phyloP scores from a whole-genome alignment of 345 rosid genomes.

The Eucalyptus coolabah region DNA sequence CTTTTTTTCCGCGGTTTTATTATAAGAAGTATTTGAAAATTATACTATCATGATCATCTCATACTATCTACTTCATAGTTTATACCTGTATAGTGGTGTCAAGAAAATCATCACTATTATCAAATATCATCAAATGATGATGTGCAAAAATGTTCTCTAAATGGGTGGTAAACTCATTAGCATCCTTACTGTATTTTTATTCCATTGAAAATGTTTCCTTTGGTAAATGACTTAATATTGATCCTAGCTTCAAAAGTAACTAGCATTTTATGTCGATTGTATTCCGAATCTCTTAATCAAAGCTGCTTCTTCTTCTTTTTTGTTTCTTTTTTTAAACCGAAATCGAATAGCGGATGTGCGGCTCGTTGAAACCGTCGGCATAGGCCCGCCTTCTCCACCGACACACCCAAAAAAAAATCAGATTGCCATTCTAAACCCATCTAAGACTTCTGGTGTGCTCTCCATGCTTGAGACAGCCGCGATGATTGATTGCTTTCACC shows the following conservation, averaged over 20 bases:
- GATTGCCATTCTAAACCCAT: background rate
- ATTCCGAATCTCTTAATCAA: background rate
- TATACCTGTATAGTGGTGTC: background rate
- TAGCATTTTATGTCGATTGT: background rate
- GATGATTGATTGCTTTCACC: background rate
- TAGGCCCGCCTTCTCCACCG: background rate
- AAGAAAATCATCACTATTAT: background rate
- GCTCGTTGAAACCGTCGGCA: background rate
- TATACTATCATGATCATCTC: background rate
- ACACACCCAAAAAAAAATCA: background rate
- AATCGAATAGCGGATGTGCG: background rate
- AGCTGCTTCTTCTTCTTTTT: rapidly evolving
- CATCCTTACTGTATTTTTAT: background rate
- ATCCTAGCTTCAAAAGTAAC: rapidly evolving
- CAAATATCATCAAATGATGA: background rate
- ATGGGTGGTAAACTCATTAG: background rate
- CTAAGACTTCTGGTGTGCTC: background rate
- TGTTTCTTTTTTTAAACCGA: rapidly evolving
- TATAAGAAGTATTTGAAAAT: background rate
- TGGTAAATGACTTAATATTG: background rate
- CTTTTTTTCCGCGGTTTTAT: background rate
- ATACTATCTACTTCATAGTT: background rate
- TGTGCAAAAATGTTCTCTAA: background rate
- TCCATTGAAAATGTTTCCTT: background rate
- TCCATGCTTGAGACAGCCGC: background rate